Evolutionary conservation across 805 yeast genomes (phyloP), one percentile per base, ranked within the genome.

Genomic region (Kodamaea kakaduensis): DNA sequence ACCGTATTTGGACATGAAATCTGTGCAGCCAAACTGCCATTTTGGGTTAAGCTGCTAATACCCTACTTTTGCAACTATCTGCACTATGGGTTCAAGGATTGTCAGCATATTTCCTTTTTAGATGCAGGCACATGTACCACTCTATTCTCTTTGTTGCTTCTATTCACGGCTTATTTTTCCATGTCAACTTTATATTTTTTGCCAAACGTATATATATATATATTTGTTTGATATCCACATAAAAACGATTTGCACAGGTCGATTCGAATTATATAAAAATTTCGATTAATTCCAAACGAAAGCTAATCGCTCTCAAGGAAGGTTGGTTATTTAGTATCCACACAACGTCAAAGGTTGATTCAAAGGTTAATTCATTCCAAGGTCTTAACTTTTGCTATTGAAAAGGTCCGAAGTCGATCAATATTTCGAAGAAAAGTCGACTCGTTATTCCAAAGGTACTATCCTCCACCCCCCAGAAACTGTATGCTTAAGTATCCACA

Each of bases 401-500:
- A n/a, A n/a, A n/a, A n/a, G n/a, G n/a, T n/a, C n/a, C n/a, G n/a
- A n/a, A n/a, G n/a, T n/a, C n/a, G n/a, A n/a, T n/a, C n/a, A n/a
- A n/a, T n/a, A n/a, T n/a, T n/a, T n/a, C n/a, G n/a, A n/a, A n/a
- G n/a, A n/a, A n/a, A n/a, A n/a, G n/a, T n/a, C n/a, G n/a, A n/a
- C n/a, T n/a, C n/a, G n/a, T n/a, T n/a, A n/a, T n/a, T n/a, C n/a
- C n/a, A n/a, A n/a, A n/a, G n/a, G n/a, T n/a, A n/a, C n/a, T n/a
- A n/a, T n/a, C n/a, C n/a, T n/a, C n/a, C n/a, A n/a, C 31, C 22
- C 19, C 18, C 31, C 18, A 26, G 30, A 26, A 5, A 23, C n/a
- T 32, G 17, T 22, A 24, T 23, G 19, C 26, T 25, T 17, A 15
- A 32, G 35, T 32, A 18, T 32, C 41, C 64, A 59, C 53, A 47